Evolutionary conservation across 2,329 filamentous ascomycete genomes (phyloP).

Genomic region (Epichloe aotearoae): DNA sequence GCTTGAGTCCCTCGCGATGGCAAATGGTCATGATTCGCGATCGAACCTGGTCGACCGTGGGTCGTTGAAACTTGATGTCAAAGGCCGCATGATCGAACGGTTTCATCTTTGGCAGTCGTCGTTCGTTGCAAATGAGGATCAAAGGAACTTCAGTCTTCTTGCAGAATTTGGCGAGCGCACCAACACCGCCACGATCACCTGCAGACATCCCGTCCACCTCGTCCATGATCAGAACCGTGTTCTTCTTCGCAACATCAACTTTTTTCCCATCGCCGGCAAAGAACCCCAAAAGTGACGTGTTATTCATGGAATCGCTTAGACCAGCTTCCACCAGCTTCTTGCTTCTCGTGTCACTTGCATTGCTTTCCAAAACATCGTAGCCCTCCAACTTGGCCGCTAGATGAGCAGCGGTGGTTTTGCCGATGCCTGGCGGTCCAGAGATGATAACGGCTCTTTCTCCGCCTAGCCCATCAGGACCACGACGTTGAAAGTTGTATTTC

Average conservation of each 20-base stretch:
- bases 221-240: conserved; percentile 94
- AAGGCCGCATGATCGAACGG: conserved; percentile 81
- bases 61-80: conserved; percentile 77
- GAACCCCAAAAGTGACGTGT: conserved; percentile 81
- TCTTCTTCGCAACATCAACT: conserved; percentile 73
- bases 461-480: conserved; percentile 74
- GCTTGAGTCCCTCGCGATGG: conserved; percentile 77
- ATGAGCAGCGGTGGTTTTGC: conserved; percentile 94
- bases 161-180: conserved; percentile 84
- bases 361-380: conserved; percentile 87
- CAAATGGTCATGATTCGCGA: conserved; percentile 92
- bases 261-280: conserved; percentile 75
- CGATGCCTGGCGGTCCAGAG: conserved; percentile 88
- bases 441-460: conserved; percentile 82
- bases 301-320: conserved; percentile 82
- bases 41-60: conserved; percentile 81
- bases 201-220: conserved; percentile 99
- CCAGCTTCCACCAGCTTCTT: conserved; percentile 89
- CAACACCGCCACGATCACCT: conserved; percentile 89
- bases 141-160: conserved; percentile 91
- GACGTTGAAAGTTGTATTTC: conserved; percentile 68
- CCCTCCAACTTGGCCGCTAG: conserved; percentile 85
- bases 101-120: conserved; percentile 90
- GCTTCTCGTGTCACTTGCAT: conserved; percentile 89
- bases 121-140: conserved; percentile 96